These are phyloP conservation scores for Domatiomyces globalis DNA, from an alignment of 2,329 filamentous ascomycete species.

Conservation along the genomic window DNA sequence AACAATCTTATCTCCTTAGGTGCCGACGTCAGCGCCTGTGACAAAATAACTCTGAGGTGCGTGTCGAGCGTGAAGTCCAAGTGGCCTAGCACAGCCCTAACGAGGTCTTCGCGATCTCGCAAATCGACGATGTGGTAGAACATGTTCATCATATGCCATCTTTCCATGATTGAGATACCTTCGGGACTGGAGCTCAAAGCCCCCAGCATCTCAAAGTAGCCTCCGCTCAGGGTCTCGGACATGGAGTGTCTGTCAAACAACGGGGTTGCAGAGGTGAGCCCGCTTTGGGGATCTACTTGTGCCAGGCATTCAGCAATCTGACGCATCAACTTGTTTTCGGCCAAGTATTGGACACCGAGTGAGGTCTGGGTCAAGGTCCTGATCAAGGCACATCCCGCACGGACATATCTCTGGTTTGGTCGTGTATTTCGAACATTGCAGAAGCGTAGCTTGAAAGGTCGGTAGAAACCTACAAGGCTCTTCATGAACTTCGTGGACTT, in stretches of 20 bases:
- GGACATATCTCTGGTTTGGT: conserved; percentile 85
- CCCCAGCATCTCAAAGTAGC: conserved; percentile 88
- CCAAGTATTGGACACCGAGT: conserved; percentile 72
- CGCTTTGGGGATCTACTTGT: conserved; percentile 75
- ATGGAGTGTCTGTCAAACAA: conserved; percentile 80
- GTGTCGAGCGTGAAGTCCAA: conserved; percentile 85
- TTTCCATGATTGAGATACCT: conserved; percentile 77
- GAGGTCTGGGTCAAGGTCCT: conserved; percentile 70
- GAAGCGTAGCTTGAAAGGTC: conserved; percentile 93
- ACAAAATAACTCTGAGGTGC: conserved; percentile 81
- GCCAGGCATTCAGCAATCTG: conserved; percentile 93
- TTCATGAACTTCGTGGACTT: conserved; percentile 95
- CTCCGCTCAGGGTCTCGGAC: conserved; percentile 72
- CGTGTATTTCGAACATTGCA: conserved; percentile 80
- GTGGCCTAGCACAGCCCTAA: conserved; percentile 73
- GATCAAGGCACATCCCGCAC: conserved; percentile 76
- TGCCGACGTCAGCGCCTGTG: conserved; percentile 82
- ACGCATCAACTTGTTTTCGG: conserved; percentile 81
- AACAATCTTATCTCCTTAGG: conserved; percentile 85
- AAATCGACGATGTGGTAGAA: conserved; percentile 96
- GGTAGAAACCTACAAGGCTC: conserved; percentile 82
- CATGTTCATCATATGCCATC: conserved; percentile 99
- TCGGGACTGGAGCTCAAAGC: conserved; percentile 68
- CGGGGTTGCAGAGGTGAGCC: conserved; percentile 55
- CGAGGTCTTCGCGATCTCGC: conserved; percentile 77